These are phyloP conservation scores for Candida pseudofarinosa DNA, from an alignment of 805 yeast genomes.

Conservation along the genomic window DNA sequence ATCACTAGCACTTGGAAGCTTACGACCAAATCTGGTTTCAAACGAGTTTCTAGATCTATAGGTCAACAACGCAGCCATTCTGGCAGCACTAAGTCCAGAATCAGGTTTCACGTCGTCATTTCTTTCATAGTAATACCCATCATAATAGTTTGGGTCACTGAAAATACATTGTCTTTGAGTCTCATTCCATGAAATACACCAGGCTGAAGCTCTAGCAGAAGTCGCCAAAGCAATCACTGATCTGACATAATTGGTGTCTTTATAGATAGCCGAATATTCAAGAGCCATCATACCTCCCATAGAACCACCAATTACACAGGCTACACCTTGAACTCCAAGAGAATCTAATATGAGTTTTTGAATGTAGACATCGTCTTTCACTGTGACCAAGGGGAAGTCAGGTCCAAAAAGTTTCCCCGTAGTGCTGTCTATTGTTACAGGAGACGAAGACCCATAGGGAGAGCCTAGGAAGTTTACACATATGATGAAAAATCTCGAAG, in stretches of 20 bases:
- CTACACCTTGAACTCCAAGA: constrained; percentile 72
- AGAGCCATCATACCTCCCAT: constrained; percentile 98
- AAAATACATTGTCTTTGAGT: constrained; percentile 96
- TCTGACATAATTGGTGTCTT: constrained; percentile 62
- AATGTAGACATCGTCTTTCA: constrained; percentile 85
- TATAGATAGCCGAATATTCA: constrained; percentile 70
- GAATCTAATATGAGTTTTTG: constrained; percentile 76
- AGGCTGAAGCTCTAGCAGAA: constrained; percentile 90
- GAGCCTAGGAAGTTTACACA: constrained; percentile 94
- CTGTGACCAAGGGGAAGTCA: constrained; percentile 87
- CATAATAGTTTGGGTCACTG: constrained; percentile 89
- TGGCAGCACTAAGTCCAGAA: constrained; percentile 88
- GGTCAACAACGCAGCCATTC: constrained; percentile 94
- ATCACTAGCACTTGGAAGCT: constrained; percentile 22
- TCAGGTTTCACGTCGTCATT: constrained; percentile 67
- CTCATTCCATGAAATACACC: constrained; percentile 99
- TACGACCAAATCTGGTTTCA: constrained; percentile 89
- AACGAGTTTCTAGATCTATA: constrained; percentile 90
- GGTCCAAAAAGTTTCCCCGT: constrained; percentile 85
- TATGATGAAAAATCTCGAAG: constrained; percentile 76
- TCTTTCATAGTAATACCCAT: constrained; percentile 73
- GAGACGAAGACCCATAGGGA: constrained; percentile 95
- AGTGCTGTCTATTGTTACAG: constrained; percentile 73
- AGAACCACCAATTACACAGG: constrained; percentile 91
- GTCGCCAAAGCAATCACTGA: constrained; percentile 84